phyloP scores from a whole-genome alignment of 2,329 filamentous ascomycete genomes.

The Fusarium dimerum region DNA sequence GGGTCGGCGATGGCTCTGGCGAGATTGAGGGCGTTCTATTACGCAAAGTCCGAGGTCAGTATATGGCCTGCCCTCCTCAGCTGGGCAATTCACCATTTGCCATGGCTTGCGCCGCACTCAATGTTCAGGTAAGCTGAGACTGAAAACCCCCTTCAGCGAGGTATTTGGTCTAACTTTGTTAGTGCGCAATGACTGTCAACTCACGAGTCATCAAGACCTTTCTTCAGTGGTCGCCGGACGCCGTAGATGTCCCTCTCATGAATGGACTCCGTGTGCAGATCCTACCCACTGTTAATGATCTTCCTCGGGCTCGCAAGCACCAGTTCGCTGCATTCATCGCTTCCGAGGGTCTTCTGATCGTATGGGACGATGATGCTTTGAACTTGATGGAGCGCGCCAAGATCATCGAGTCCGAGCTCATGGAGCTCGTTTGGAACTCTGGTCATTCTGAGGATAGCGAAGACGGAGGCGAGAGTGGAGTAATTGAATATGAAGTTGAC shows the following conservation, averaged over 20 bases:
- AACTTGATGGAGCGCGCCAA: conserved; percentile 70
- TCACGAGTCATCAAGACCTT: conserved; percentile 79
- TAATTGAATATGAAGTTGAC: conserved; percentile 61
- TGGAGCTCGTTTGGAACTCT: conserved; percentile 74
- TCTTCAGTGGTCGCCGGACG: conserved; percentile 70
- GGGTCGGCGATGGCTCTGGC: conserved; percentile 70
- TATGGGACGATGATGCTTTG: conserved; percentile 80
- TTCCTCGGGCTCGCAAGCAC: conserved; percentile 71
- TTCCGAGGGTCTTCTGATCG: conserved; percentile 68
- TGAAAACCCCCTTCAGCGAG: no score
- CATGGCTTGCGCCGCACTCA: conserved; percentile 65
- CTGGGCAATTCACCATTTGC: conserved; percentile 65
- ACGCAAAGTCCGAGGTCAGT: conserved; percentile 66
- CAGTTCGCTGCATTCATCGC: conserved; percentile 81
- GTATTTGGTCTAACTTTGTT: conserved; percentile 1
- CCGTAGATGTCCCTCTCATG: conserved; percentile 72
- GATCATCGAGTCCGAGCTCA: conserved; percentile 73
- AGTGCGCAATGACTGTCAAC: conserved; percentile 81
- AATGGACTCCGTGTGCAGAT: conserved; percentile 79
- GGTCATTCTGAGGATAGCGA: conserved; percentile 55
- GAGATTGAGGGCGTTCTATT: conserved; percentile 73
- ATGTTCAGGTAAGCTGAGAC: conserved; percentile 58
- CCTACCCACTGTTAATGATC: conserved; percentile 69
- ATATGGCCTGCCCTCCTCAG: conserved; percentile 71
- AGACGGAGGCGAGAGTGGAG: conserved; percentile 49